Percentiles rank a stretch among this genome's conserved stretches.
Conservation (phyloP, 169 alveolate genomes). For the Besnoitia besnoiti region DNA sequence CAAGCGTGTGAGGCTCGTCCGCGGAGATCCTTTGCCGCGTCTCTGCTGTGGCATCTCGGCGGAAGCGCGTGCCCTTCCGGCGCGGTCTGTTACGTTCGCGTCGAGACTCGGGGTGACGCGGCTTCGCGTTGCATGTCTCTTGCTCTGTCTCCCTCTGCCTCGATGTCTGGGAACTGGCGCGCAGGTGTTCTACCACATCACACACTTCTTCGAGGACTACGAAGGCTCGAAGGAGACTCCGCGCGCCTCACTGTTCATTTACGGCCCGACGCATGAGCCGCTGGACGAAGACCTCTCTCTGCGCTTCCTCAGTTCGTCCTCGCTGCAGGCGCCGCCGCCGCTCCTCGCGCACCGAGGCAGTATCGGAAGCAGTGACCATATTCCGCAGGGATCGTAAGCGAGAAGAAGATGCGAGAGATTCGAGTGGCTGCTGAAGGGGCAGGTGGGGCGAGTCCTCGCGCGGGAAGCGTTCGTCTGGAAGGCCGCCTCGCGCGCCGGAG, state of each 20-base stretch:
- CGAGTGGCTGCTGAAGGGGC: too few relatives aligned
- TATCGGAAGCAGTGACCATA: neutral
- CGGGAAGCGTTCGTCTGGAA: too few relatives aligned
- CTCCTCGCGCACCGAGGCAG: neutral
- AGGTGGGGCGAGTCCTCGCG: too few relatives aligned
- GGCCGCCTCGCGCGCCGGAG: too few relatives aligned
- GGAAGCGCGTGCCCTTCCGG: too few relatives aligned
- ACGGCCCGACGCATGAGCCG: conserved; percentile 39
- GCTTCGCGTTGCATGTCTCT: neutral
- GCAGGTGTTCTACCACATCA: conserved; percentile 8
- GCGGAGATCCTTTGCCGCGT: too few relatives aligned
- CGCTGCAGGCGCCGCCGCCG: neutral
- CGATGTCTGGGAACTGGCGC: neutral
- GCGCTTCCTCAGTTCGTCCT: neutral
- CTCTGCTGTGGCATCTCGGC: too few relatives aligned
- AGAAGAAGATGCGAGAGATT: neutral
- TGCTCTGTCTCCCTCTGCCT: neutral
- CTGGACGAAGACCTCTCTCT: conserved; percentile 16
- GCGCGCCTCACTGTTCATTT: conserved; percentile 31
- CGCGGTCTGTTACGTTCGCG: too few relatives aligned
- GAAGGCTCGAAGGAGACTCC: neutral
- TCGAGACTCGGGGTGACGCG: too few relatives aligned
- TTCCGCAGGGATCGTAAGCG: neutral
- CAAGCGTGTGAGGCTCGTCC: too few relatives aligned
- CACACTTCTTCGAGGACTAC: conserved; percentile 10